These are phyloP conservation scores for Acanthamoeba castellanii DNA, from an alignment of 208 protist species.

Conservation along the genomic window DNA sequence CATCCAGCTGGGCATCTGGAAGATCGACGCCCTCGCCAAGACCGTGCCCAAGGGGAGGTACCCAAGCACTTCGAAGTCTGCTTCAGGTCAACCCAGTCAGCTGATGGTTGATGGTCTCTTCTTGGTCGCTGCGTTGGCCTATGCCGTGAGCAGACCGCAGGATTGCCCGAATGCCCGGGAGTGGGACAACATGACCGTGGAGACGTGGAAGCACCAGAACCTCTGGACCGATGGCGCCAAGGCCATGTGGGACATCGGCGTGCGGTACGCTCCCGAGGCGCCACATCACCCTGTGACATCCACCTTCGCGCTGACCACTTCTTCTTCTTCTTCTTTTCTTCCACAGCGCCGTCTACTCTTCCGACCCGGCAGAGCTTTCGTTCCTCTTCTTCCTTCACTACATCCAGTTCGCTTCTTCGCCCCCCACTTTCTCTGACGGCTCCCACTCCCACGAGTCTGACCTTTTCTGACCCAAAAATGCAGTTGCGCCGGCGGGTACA, in stretches of 20 bases:
- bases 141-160: background rate
- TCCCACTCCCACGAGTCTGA: background rate
- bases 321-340: background rate
- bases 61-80: background rate
- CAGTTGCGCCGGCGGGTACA: conserved; percentile 18
- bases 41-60: conserved; percentile 38
- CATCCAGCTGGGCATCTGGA: background rate
- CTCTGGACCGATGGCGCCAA: background rate
- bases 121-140: background rate
- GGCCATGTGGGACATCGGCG: conserved; percentile 33
- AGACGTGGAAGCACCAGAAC: conserved; percentile 1
- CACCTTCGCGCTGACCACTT: too few species aligned
- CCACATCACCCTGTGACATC: too few species aligned
- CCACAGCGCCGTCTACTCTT: conserved; percentile 13
- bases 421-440: background rate
- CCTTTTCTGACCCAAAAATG: background rate
- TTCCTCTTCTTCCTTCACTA: conserved; percentile 51
- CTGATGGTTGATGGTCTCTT: too few species aligned
- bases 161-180: background rate
- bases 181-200: conserved; percentile 40
- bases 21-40: conserved; percentile 2
- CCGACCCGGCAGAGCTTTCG: background rate
- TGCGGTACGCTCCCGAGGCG: background rate
- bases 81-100: background rate
- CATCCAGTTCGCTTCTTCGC: background rate